Conservation (phyloP, 163 green algal species). For the Chloromonas sp. region DNA sequence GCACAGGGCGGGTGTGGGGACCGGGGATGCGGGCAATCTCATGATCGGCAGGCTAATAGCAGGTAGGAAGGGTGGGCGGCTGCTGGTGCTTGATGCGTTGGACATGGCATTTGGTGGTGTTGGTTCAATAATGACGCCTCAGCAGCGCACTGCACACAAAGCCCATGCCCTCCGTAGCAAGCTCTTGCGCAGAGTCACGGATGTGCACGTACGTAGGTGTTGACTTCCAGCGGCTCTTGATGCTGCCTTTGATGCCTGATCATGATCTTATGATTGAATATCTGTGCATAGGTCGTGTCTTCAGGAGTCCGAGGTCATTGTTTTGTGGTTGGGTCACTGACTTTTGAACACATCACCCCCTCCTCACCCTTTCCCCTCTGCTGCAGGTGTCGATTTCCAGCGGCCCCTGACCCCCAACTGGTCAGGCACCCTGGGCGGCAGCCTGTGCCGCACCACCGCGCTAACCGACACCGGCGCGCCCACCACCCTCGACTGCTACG, state of each 20-base stretch:
- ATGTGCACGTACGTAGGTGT: background rate
- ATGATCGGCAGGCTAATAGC: slow-evolving; percentile 47
- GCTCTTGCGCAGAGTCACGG: background rate
- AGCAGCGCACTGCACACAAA: too few relatives aligned
- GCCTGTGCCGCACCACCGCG: slow-evolving; percentile 58
- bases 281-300: too few relatives aligned
- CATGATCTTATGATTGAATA: too few relatives aligned
- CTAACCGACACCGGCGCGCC: slow-evolving; percentile 56
- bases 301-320: too few relatives aligned
- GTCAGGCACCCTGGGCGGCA: slow-evolving; percentile 57
- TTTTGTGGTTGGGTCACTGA: too few relatives aligned
- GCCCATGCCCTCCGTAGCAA: too few relatives aligned
- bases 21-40: slow-evolving; percentile 11
- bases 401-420: slow-evolving; percentile 47
- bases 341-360: too few relatives aligned
- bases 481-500: slow-evolving; percentile 65
- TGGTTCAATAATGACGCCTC: background rate
- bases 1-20: slow-evolving; percentile 7
- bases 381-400: slow-evolving; percentile 66
- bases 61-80: slow-evolving; percentile 4
- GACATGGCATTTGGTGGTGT: background rate
- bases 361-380: background rate
- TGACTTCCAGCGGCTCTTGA: background rate
- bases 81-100: slow-evolving; percentile 2
- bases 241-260: too few relatives aligned